Evolutionary conservation across 352 stramenopile species (phyloP).

Genomic region (Phytophthora pini): DNA sequence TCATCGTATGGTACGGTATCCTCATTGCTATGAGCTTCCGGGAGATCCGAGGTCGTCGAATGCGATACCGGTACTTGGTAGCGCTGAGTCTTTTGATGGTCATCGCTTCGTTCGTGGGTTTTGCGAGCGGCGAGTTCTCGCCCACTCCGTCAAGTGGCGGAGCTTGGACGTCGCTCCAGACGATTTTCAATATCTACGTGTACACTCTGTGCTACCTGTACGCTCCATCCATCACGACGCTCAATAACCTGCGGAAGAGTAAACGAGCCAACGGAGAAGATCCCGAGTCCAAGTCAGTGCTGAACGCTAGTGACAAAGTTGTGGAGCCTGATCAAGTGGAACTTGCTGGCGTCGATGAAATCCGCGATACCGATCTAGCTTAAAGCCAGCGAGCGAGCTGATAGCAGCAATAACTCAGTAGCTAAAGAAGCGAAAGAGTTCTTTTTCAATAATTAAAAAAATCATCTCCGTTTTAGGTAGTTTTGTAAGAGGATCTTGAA

Average conservation of each 20-base stretch:
- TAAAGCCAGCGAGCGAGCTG: not conserved
- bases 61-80: slow-evolving; percentile 60
- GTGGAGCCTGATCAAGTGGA: slow-evolving; percentile 22
- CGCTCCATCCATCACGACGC: slow-evolving; percentile 49
- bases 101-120: slow-evolving; percentile 49
- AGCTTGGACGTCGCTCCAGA: slow-evolving; percentile 54
- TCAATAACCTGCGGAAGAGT: slow-evolving; percentile 37
- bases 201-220: slow-evolving; percentile 65
- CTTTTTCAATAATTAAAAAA: too few relatives aligned
- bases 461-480: too few relatives aligned
- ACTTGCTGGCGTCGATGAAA: slow-evolving; percentile 20
- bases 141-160: slow-evolving; percentile 53
- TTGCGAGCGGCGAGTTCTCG: slow-evolving; percentile 51
- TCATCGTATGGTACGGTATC: slow-evolving; percentile 56
- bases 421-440: too few relatives aligned
- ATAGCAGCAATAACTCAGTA: too few relatives aligned
- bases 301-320: slow-evolving; percentile 1
- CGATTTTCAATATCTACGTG: slow-evolving; percentile 73
- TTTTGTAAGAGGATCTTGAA: too few relatives aligned
- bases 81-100: slow-evolving; percentile 56
- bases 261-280: slow-evolving; percentile 19
- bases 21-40: slow-evolving; percentile 46
- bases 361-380: slow-evolving; percentile 26
- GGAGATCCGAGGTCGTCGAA: slow-evolving; percentile 51
- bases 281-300: slow-evolving; percentile 13